These are phyloP conservation scores for Phyllosticta citriasiana DNA, from an alignment of 2,329 filamentous ascomycete genomes.

Conservation along the genomic window DNA sequence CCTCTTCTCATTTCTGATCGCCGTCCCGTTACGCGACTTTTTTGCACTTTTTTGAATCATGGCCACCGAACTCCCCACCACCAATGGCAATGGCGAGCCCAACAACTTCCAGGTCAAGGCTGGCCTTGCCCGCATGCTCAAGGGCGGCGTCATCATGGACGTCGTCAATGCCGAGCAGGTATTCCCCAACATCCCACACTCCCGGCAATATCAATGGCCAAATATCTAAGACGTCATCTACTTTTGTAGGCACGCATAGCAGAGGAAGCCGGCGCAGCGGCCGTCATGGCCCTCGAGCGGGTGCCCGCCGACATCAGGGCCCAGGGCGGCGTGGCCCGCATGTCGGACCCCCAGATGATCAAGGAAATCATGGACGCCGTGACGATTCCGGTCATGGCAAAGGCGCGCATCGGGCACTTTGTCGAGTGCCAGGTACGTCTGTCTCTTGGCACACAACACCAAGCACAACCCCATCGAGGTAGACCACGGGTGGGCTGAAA, in stretches of 20 bases:
- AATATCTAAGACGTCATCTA: not conserved
- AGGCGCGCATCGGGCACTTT: constrained; percentile 94
- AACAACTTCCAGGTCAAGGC: constrained; percentile 81
- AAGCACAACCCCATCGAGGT: not conserved
- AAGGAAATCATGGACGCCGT: constrained; percentile 89
- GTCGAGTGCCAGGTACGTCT: constrained; percentile 74
- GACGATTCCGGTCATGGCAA: constrained; percentile 98
- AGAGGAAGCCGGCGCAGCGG: constrained; percentile 88
- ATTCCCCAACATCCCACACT: constrained; percentile 12
- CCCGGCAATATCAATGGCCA: not conserved
- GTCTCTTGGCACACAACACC: not conserved
- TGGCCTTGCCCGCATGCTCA: constrained; percentile 93
- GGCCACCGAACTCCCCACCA: constrained; percentile 39
- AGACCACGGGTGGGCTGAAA: not conserved
- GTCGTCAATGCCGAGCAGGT: constrained; percentile 83
- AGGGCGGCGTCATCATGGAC: constrained; percentile 99
- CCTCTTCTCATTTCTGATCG: not conserved
- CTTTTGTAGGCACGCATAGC: constrained; percentile 70
- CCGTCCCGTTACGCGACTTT: not conserved
- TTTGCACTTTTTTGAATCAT: constrained; percentile 19
- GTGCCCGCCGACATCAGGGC: constrained; percentile 92
- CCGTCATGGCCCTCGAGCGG: constrained; percentile 97
- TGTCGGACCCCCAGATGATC: constrained; percentile 94
- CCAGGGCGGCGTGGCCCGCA: constrained; percentile 87
- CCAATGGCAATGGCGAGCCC: constrained; percentile 32